Base-by-base conservation (phyloP, 495 filamentous ascomycete species). In the Coniosporium apollinis region DNA sequence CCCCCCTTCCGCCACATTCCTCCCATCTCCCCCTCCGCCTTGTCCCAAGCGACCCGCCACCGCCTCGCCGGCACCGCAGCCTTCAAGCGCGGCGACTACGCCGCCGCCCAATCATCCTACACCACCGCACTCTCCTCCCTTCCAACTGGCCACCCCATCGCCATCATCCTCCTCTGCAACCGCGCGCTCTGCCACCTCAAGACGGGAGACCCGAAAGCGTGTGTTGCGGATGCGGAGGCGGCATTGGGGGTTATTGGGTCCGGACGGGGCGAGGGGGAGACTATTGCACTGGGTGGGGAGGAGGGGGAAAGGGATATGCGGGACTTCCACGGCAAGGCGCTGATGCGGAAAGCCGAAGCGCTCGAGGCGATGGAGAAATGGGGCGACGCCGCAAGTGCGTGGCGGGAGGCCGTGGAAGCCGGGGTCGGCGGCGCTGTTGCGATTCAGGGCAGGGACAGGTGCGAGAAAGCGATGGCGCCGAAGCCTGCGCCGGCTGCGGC, bases 291-390 rank as follows among this genome's bases (percentile, higher is more conserved):
- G 2, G 65, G 66, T 13, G 67, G 61, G 28, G 62, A 56, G 13
- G 71, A 76, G 39, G 66, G 76, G 13, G 64, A 67, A 19, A 91
- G 93, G 40, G 76, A 82, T 28, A 94, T 97, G 86, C 76, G 68
- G 30, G 82, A 87, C 25, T 82, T 92, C 50, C 96, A 74, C 54
- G 82, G 80, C 32, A 96, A 94, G 56, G 86, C 85, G 0, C 63
- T 94, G 28, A 85, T 76, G 55, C 77, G 91, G 37, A 94, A 94
- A 62, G 89, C 91, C 10, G 91, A 96, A 54, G 87, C 81, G 1
- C 65, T 96, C 19, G 89, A 97, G 58, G 81, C 94, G 46, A 74
- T 97, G 49, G 89, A 97, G 60, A 79, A 79, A 50, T 97, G 89
- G 87, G 50, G 56, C 2, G 86, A 94, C 19, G 91, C 89, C 3